Base-by-base conservation (phyloP, 83 land plant genomes). In the Picea mariana region DNA sequence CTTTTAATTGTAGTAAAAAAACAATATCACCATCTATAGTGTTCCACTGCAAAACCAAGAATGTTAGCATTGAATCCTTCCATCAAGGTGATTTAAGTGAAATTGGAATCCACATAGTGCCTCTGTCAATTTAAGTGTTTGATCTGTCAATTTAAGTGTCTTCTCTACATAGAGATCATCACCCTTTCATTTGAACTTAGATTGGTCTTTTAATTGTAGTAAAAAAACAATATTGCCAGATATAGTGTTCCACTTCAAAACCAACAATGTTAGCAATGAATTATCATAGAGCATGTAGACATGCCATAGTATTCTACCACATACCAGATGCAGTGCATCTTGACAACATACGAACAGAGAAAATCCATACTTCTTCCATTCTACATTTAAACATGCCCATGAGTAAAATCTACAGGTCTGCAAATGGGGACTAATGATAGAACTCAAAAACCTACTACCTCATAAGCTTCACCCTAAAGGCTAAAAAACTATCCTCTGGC, bases 71-170 rank as follows among this genome's bases (percentile, higher is more conserved):
- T 18, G 66, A 21, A 18, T 64, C 42, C 95, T 86, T 55, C 79
- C 83, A 79, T 94, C 96, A 38, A 94, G 85, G 44, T 91, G 93
- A 21, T 90, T 87, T 77, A 94, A 38, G 9, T 83, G 82, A 81
- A 94, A 94, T 79, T 94, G 95, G 84, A 93, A 94, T 21, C 97
- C 95, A 84, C 97, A 94, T 9, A 94, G 86, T 24, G 97, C 92
- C 81, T 92, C 95, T 9, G 85, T 83, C 3, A 94, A 87, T 3
- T 87, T 66, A 65, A 94, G 85, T 2, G 89, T 82, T 62, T 94
- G 95, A 71, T 94, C 97, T 11, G 79, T 55, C 79, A 87, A 90
- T 18, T 92, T 95, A 27, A 93, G 92, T 91, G 92, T 34, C 38
- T 34, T 1, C 38, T 34, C 38, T 34, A 34, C 38, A 34, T 34